Base-by-base conservation (phyloP, 2,329 filamentous ascomycete species). In the Fusarium sp. region DNA sequence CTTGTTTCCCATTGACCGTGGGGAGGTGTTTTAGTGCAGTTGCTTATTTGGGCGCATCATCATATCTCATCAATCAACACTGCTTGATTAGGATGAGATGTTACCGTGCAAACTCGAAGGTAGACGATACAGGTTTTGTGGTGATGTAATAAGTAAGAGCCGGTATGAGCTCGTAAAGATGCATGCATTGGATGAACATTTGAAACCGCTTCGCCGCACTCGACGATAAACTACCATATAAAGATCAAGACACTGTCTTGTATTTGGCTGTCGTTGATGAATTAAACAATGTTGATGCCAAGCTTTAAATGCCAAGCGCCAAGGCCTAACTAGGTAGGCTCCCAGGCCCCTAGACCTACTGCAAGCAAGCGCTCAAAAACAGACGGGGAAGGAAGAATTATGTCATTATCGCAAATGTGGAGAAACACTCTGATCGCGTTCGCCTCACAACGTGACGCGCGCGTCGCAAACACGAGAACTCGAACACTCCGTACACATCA, bases 21-120 rank as follows among this genome's bases (percentile, higher is more conserved):
- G 8, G 39, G 46, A 51, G 49, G 30, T 46, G 30, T 47, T n/a
- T 46, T 66, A 66, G 62, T 19, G 62, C 40, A 43, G 35, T 48
- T 65, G 49, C 33, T 66, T 66, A 66, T 52, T 66, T 66, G 28
- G 50, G 65, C 45, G 15, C n/a, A 15, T 56, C 40, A 39, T 32
- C 24, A 28, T 28, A 14, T 48, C 14, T 37, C 51, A 20, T 14
- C 22, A 22, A 13, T 30, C 10, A 26, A 32, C 22, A 15, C n/a
- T n/a, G 35, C 32, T 11, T 32, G 46, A 32, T 33, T 22, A 37
- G 24, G 19, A 20, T 26, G 48, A 7, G 17, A 19, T 7, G 50
- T 14, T 26, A 26, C 26, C 26, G 30, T 44, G 48, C 8, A 32
- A 30, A 30, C 48, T 39, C 17, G 4, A 35, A 35, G 33, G 17